Base-by-base conservation (phyloP, 2,329 filamentous ascomycete genomes). In the Elsinoe australis region DNA sequence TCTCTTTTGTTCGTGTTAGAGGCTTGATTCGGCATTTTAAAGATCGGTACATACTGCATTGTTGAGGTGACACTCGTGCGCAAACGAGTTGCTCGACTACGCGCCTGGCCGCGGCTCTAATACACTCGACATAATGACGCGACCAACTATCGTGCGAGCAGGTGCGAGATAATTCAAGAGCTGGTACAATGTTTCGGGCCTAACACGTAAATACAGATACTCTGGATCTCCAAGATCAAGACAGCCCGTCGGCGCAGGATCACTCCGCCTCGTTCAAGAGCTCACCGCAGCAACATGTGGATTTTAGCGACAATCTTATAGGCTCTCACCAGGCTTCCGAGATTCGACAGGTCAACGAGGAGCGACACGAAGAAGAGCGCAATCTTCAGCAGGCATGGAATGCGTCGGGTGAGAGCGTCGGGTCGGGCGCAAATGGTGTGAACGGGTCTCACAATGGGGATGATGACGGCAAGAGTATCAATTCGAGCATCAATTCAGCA, bases 171-270 rank as follows among this genome's bases (percentile, higher is more conserved):
- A 36, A 38, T 7, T 6, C n/a, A 31, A 17, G 22, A 48, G 21
- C 2, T 3, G n/a, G 9, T 7, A 19, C 14, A 12, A 7, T 10
- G 14, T 8, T 10, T 8, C 1, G 12, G 21, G 15, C 10, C 12
- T n/a, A 4, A 22, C 31, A 36, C 32, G 8, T 12, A 9, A 21
- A 34, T 8, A 51, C 67, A 94, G 90, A 96, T 72, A 94, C 90
- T 54, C 85, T 95, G 69, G 92, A 96, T 70, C 80, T 96, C 46
- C 92, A 96, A 75, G 80, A 87, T 68, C 85, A 81, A 61, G 73
- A 82, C 61, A 74, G 83, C 51, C 87, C 88, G 26, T 92, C 89
- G 36, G 87, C 90, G 31, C 78, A 94, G 70, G 84, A 89, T 63
- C 88, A 94, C 66, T 72, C 76, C n/a, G n/a, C n/a, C n/a, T n/a